Conservation (phyloP, 2,329 filamentous ascomycete genomes). For the Pseudogymnoascus sp. region DNA sequence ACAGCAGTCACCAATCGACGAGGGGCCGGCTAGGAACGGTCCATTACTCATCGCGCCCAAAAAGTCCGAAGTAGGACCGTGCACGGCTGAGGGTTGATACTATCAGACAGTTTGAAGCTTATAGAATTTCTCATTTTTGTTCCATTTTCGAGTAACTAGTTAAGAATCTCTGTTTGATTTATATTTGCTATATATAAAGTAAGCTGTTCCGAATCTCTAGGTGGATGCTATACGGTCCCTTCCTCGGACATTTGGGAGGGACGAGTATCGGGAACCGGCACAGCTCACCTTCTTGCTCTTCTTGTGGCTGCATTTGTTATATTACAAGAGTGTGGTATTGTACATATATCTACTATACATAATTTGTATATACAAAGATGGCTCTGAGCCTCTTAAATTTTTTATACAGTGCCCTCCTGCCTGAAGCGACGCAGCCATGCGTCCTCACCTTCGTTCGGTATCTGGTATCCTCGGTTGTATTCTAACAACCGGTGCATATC, state of each 20-base stretch:
- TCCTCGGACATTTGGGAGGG: neutral
- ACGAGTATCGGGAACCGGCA: neutral
- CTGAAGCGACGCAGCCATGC: neutral
- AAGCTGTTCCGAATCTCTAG: neutral
- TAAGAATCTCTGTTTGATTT: neutral
- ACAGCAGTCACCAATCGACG: neutral
- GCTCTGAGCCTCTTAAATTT: neutral
- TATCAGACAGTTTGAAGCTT: neutral
- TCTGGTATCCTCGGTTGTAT: neutral
- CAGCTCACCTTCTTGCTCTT: neutral
- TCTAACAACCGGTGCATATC: neutral
- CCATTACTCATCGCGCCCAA: neutral
- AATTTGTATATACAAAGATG: neutral
- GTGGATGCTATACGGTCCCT: neutral
- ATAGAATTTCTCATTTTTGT: neutral
- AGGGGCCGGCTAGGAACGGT: constrained; percentile 2
- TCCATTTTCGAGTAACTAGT: neutral
- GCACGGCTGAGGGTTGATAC: neutral
- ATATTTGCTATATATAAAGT: neutral
- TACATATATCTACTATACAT: constrained; percentile 8
- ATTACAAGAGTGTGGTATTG: constrained; percentile 3
- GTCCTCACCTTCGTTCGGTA: neutral
- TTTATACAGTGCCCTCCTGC: neutral
- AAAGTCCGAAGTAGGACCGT: constrained; percentile 4
- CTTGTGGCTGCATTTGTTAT: neutral